phyloP scores from a whole-genome alignment of 257 asterid species.

The Przewalskia tangutica region DNA sequence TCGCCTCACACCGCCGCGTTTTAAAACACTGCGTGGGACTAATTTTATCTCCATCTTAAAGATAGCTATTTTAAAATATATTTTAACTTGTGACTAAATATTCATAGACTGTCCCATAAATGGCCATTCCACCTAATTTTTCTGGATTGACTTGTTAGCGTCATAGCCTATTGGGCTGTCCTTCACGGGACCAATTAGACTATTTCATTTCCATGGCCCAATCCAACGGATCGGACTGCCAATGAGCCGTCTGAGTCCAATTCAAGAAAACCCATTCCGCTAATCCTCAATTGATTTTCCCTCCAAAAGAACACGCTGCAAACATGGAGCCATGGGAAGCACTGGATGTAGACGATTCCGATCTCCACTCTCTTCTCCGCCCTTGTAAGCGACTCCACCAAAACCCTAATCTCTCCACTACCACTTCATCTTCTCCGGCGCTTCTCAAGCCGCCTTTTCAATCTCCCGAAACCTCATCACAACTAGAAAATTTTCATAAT shows the following conservation, averaged over 20 bases:
- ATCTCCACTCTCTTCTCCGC: conserved; percentile 74
- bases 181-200: not conserved
- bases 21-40: no score
- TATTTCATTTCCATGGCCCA: no score
- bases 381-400: conserved; percentile 58
- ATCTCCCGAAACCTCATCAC: conserved; percentile 9
- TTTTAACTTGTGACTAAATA: no score
- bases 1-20: no score
- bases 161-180: not conserved
- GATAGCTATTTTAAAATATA: no score
- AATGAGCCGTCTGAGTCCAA: no score
- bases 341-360: conserved; percentile 22
- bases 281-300: conserved; percentile 17
- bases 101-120: no score
- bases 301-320: conserved; percentile 26
- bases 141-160: no score
- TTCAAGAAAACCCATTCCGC: not conserved
- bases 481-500: not conserved
- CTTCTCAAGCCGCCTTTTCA: conserved; percentile 7
- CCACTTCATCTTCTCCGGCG: conserved; percentile 6
- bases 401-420: conserved; percentile 9
- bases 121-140: no score
- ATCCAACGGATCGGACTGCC: no score
- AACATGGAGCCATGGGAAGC: conserved; percentile 64
- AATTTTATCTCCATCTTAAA: no score